These are phyloP conservation scores for Parascedosporium putredinis DNA, from an alignment of 2,329 filamentous ascomycete species.

Conservation along the genomic window DNA sequence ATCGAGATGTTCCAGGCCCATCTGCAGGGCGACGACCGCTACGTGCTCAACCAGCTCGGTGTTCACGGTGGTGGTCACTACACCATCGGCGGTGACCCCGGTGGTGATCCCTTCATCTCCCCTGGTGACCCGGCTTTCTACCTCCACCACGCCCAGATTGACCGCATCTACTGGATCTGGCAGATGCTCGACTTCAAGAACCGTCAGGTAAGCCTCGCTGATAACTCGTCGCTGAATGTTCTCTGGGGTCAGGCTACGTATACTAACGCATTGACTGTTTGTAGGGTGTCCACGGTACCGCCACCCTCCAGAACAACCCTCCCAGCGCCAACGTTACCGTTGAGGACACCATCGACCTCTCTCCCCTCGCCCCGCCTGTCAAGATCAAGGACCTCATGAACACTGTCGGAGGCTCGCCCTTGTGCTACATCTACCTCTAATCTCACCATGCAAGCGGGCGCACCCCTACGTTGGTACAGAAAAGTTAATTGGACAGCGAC, in stretches of 20 bases:
- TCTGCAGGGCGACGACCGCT: slow-evolving; percentile 24
- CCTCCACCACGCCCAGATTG: slow-evolving; percentile 20
- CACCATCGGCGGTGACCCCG: slow-evolving; percentile 24
- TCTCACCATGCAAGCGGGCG: no score
- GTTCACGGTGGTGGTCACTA: slow-evolving; percentile 30
- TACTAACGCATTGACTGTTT: slow-evolving; percentile 12
- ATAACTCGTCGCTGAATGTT: no score
- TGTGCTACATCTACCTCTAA: slow-evolving; percentile 32
- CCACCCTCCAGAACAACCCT: slow-evolving; percentile 14
- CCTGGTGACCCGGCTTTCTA: slow-evolving; percentile 20
- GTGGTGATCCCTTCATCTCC: slow-evolving; percentile 15
- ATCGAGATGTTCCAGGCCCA: slow-evolving; percentile 25
- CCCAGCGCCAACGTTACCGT: slow-evolving; percentile 5
- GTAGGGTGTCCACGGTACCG: slow-evolving; percentile 18
- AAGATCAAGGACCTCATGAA: slow-evolving; percentile 27
- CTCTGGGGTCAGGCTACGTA: no score
- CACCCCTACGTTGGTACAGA: no score
- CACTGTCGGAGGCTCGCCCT: slow-evolving; percentile 27
- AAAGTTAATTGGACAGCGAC: no score
- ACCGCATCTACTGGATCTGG: slow-evolving; percentile 22
- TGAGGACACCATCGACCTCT: slow-evolving; percentile 12
- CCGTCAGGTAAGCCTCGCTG: slow-evolving; percentile 16
- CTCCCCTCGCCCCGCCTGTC: slow-evolving; percentile 21
- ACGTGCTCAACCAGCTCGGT: slow-evolving; percentile 19
- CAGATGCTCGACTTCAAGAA: slow-evolving; percentile 28